These are phyloP conservation scores for Venturiaceae sp. DNA, from an alignment of 2,329 filamentous ascomycete species.

Conservation along the genomic window DNA sequence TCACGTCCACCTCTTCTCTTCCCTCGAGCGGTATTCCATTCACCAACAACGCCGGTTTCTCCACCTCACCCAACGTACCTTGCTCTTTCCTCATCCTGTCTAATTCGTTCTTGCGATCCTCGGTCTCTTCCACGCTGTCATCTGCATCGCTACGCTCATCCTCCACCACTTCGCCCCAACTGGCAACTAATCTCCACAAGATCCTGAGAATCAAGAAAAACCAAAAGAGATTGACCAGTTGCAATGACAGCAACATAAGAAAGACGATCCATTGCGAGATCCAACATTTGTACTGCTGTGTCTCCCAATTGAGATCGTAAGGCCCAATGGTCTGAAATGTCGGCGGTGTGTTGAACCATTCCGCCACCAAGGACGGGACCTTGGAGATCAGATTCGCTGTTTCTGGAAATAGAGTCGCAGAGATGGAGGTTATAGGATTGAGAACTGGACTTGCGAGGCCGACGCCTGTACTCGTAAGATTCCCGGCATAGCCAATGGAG, in stretches of 20 bases:
- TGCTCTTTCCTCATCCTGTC: conserved; percentile 15
- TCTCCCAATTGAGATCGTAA: conserved; percentile 67
- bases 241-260: conserved; percentile 53
- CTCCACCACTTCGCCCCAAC: conserved; percentile 41
- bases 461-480: background rate
- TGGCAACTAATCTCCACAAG: conserved; percentile 58
- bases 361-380: background rate
- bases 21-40: background rate
- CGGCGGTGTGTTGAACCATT: conserved; percentile 7
- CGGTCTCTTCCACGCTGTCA: conserved; percentile 42
- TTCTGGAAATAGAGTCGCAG: conserved; percentile 4
- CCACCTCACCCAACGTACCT: background rate
- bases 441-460: background rate
- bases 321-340: conserved; percentile 67
- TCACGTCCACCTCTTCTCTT: background rate
- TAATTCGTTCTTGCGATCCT: conserved; percentile 10
- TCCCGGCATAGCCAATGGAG: background rate
- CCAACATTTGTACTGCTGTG: conserved; percentile 67
- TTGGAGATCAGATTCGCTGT: background rate
- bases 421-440: background rate
- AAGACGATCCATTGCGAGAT: conserved; percentile 60
- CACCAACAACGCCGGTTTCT: background rate
- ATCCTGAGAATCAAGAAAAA: conserved; percentile 69
- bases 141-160: conserved; percentile 69
- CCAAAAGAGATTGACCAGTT: conserved; percentile 75